Evolutionary conservation across 2,329 filamentous ascomycete species (phyloP).

Genomic region (Colletotrichum lindemuthianum): DNA sequence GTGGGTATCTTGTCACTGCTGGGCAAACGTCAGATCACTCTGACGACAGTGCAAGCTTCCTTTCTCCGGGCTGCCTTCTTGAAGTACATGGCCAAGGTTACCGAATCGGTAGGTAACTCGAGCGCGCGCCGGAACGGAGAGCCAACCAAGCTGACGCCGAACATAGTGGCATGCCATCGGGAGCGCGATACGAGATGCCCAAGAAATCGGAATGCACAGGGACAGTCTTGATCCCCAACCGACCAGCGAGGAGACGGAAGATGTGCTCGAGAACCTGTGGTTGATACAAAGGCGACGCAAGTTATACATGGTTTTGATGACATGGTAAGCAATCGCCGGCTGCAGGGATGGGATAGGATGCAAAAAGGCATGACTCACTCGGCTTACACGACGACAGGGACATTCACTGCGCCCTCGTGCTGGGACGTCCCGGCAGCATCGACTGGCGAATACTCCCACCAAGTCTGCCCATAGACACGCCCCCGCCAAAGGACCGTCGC

Average conservation of each 20-base stretch:
- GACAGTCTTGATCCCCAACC: constrained; percentile 63
- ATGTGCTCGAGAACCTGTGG: constrained; percentile 67
- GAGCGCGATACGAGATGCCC: constrained; percentile 67
- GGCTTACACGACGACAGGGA: constrained; percentile 54
- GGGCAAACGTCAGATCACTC: constrained; percentile 65
- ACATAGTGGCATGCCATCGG: constrained; percentile 65
- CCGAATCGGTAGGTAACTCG: constrained; percentile 59
- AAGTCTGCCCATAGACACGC: constrained; percentile 63
- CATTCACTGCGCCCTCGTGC: constrained; percentile 61
- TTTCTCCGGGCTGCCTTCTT: constrained; percentile 66
- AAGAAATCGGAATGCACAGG: constrained; percentile 70
- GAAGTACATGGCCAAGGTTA: constrained; percentile 68
- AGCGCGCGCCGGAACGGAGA: no score
- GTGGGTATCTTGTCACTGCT: constrained; percentile 62
- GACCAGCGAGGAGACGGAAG: constrained; percentile 55
- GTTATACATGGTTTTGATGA: constrained; percentile 64
- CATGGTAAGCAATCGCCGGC: constrained; percentile 42
- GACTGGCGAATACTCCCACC: constrained; percentile 59
- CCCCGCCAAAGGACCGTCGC: constrained; percentile 57
- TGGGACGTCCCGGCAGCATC: constrained; percentile 66
- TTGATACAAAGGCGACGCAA: constrained; percentile 62
- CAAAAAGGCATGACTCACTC: constrained; percentile 23
- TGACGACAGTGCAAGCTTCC: constrained; percentile 66
- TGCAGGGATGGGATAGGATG: constrained; percentile 15
- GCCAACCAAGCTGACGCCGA: constrained; percentile 1